Evolutionary conservation across 2,329 filamentous ascomycete species (phyloP), one percentile per base, ranked within the genome.

Genomic region (Ceratocystis albifundus): DNA sequence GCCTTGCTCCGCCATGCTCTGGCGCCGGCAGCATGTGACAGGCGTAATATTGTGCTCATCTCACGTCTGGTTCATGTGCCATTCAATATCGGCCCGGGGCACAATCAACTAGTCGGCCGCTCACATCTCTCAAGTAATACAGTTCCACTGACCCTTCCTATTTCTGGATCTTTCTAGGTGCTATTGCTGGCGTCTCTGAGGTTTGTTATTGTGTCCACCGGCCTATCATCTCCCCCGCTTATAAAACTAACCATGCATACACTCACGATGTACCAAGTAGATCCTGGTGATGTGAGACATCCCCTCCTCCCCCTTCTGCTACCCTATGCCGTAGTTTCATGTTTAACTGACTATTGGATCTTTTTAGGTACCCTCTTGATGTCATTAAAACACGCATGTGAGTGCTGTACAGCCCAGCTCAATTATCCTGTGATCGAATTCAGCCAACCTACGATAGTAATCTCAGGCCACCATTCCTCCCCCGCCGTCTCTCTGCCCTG

Each of bases 361-460:
- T 53, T 15, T 15, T 3, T 53, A 96, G 92, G 94, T 99, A 99
- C 81, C 94, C 94, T 71, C 82, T 99, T 76, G 94, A 99, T 76
- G 94, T 99, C 68, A 90, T 97, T 77, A 97, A 97, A 84, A 97
- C 94, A 70, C 84, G 93, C 87, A 88, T 96, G 89, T 94, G 84
- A 83, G 87, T 76, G 70, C 44, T 28, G 30, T 32, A 50, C n/a
- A n/a, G 55, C n/a, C n/a, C 55, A 36, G 1, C 28, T 36, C 55
- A n/a, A 30, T 17, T 41, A 10, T 30, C 55, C 17, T n/a, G 55
- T 28, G 55, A 20, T 30, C 28, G 55, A 41, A 41, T 41, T 15
- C 28, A 22, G n/a, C 46, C 46, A 50, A n/a, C 20, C 48, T 25
- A 20, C 20, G 20, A 12, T 53, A 2, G 20, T 15, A 53, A 12